Evolutionary conservation across 1,284 basidiomycete genomes (phyloP), one percentile per base, ranked within the genome.

Genomic region (Trichosporon sp.): DNA sequence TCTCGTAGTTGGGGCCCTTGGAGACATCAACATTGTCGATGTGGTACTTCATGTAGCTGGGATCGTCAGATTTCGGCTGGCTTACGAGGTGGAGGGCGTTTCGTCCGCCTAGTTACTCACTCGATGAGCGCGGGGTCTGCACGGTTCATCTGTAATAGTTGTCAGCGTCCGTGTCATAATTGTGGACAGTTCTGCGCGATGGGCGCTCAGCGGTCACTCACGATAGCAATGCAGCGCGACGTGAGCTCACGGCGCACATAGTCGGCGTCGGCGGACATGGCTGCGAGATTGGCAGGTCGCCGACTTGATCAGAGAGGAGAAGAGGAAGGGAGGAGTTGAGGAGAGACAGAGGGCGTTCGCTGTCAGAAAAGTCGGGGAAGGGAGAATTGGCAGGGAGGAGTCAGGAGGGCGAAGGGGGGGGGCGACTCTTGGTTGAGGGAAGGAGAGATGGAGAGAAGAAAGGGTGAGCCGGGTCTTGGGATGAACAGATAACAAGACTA

Each of bases 211-310:
- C 26, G 16, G 56, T 5, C 7, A 79, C 81, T 74, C 63, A 83
- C 81, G 82, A 99, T 92, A 69, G 93, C 91, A 77, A 99, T 95
- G 86, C 96, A 98, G 71, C 95, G 92, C 77, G 93, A 93, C n/a
- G 95, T 97, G 85, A 97, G 94, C 83, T 95, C 93, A 77, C 83
- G 82, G 70, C 81, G 79, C 70, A 77, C 79, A 71, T 81, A 78
- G 71, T 82, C 80, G 68, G 76, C 73, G 59, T 76, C 78, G 61
- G 78, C 78, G 67, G 80, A 74, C 73, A 72, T 73, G 67, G 71
- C 68, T 74, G 73, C 66, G 48, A 46, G 37, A 59, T 48, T 68
- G 56, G 68, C 68, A 70, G 61, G 69, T 67, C 71, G 71, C 71
- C 69, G 69, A 56, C 67, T 65, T 43, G 63, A 46, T 40, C 61